Base-by-base conservation (phyloP, 2,329 filamentous ascomycete species). In the Ophiostoma sp. region DNA sequence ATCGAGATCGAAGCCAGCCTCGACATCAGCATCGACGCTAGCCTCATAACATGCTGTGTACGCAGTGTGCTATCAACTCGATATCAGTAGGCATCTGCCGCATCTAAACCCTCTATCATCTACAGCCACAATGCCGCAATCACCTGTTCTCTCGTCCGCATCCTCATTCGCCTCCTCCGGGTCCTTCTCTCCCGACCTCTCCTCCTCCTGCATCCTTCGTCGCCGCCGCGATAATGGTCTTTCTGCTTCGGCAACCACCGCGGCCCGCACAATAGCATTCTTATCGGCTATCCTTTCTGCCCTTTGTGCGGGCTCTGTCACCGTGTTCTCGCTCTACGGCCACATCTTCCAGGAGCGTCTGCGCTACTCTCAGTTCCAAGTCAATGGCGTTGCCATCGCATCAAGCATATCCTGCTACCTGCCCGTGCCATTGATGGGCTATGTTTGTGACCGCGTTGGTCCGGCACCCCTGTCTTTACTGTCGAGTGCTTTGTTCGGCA, bases 281-380 rank as follows among this genome's bases (percentile, higher is more conserved):
- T 73, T 83, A 36, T 81, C 82, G 31, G 83, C 87, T 36, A 83
- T 88, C 39, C 73, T 87, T 20, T 83, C 83, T 20, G 83, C 86
- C 17, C 85, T 97, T 41, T 95, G 92, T 78, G 94, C 93, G 39
- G 95, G 94, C 72, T 96, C 92, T 76, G 92, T 98, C 76, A 93
- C 93, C 67, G 91, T 93, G 67, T 99, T 95, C 82, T 97, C 93
- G 48, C 87, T 99, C 41, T 99, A 98, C 78, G 95, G 91, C 10
- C 94, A 92, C 74, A 84, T 96, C 67, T 93, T 99, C 81, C 92
- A 97, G 79, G 90, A 90, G 70, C 89, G 89, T 64, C 84, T 99
- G 68, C 90, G 89, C 77, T 99, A 98, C 80, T 90, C 89, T 3
- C 95, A 99, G 80, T 86, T 95, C 73, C 92, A 95, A 78, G 93